Base-by-base conservation (phyloP, 371 early-diverging fungal species). In the Apophysomyces variabilis region DNA sequence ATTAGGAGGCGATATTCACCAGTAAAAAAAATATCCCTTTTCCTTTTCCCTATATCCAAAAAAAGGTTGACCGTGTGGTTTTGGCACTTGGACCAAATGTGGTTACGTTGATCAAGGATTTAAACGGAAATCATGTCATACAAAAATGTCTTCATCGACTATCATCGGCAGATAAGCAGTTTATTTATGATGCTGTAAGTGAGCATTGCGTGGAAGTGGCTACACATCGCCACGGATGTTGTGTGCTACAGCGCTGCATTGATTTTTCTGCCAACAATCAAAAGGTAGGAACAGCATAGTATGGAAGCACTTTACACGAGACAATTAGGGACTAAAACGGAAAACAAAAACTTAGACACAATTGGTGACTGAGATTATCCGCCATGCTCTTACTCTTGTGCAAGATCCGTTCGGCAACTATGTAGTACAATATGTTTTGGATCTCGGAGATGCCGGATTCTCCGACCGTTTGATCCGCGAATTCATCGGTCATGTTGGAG, bases 111-210 rank as follows among this genome's bases (percentile, higher is more conserved):
- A 94, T 98, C 67, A 93, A 95, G 70, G 97, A 97, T 73, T 87
- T 97, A 50, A 99, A 99, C 74, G 99, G 99, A 57, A 99, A 99
- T 80, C 99, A 99, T 71, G 99, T 99, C 35, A 91, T 99, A 58
- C 99, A 99, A 80, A 99, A 98, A 78, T 96, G 96, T 69, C 86
- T 99, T 45, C 90, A 91, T 72, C 80, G 86, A 37, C 73, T 95
- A 47, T 78, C 85, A 4, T 74, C 88, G 5, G 85, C 88, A 61
- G 79, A 93, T 68, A 93, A 93, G 64, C 91, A 94, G 83, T 97
- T 96, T 66, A 90, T 97, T 56, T 95, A 92, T 68, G 89, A 95
- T 64, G 91, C 93, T 18, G 95, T 99, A 38, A 87, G 93, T 57
- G 73, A 85, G n/a, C 80, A 96, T 74, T 94, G 95, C 70, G 78